A percentile compares a stretch with the other conserved stretches of the same genome.
phyloP scores from a whole-genome alignment of 2,329 filamentous ascomycete species.

The Aspergillus sp. region DNA sequence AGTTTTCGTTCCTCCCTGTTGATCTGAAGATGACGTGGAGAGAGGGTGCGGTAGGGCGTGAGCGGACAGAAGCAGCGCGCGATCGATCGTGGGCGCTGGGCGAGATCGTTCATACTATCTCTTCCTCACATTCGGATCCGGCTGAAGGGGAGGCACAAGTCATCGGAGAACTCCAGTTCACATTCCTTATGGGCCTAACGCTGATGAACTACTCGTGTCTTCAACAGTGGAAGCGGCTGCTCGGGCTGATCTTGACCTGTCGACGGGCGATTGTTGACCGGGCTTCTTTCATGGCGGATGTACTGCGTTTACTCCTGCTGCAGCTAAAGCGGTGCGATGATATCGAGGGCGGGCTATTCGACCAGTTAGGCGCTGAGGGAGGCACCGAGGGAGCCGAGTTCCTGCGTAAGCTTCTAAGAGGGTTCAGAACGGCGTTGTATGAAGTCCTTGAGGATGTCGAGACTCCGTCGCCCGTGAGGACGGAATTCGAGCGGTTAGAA shows the following conservation, averaged over 20 bases:
- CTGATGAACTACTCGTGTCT: constrained; percentile 66
- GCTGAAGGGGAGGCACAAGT: constrained; percentile 37
- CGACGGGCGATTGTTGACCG: constrained; percentile 50
- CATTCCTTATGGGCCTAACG: constrained; percentile 62
- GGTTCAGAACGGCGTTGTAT: constrained; percentile 54
- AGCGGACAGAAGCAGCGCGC: constrained; percentile 61
- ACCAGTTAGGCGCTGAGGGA: constrained; percentile 51
- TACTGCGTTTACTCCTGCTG: constrained; percentile 50
- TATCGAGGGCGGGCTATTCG: constrained; percentile 62
- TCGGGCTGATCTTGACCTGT: constrained; percentile 59
- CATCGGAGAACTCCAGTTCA: constrained; percentile 62
- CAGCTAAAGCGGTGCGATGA: constrained; percentile 59
- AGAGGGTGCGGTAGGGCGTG: constrained; percentile 59
- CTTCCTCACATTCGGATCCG: neutral
- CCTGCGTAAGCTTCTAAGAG: constrained; percentile 52
- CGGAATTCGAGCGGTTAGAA: constrained; percentile 57
- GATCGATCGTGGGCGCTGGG: constrained; percentile 63
- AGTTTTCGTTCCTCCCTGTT: constrained; percentile 57
- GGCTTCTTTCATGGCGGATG: constrained; percentile 52
- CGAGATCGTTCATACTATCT: constrained; percentile 47
- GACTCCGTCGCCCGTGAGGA: constrained; percentile 43
- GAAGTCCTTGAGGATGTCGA: constrained; percentile 38
- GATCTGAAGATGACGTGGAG: constrained; percentile 64
- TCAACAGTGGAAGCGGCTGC: constrained; percentile 64
- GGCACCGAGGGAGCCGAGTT: constrained; percentile 53